Evolutionary conservation across 495 filamentous ascomycete genomes (phyloP), one percentile per base, ranked within the genome.

Genomic region (Aspergillus sparsus): DNA sequence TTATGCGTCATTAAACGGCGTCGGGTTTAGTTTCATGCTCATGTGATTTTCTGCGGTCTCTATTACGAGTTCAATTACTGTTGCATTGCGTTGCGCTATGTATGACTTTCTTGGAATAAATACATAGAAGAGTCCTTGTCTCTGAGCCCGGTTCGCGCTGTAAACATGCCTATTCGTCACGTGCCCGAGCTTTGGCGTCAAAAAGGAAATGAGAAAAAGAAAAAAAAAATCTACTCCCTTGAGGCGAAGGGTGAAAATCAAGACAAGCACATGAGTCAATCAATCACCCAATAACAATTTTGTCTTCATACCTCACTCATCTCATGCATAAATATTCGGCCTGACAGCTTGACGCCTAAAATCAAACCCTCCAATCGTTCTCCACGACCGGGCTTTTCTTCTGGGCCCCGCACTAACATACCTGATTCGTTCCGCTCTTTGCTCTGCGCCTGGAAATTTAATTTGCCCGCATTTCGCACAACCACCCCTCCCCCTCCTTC

Each of bases 371-470:
- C 57, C 39, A 53, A 53, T 47, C 37, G 57, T 49, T 61, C 60
- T 68, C 57, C 60, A 63, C 59, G 21, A 51, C 41, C 46, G 49
- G 66, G 49, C 35, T 36, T 42, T 60, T 57, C 46, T 41, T 54
- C 53, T 55, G 58, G 16, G 62, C 60, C 65, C 65, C 62, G 58
- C 65, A 60, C 18, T 52, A 49, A 33, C 65, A 62, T 53, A 39
- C 61, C 60, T 66, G 68, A 67, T 68, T 68, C 65, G 68, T 71
- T 68, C 68, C 66, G 55, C 53, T 61, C 62, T 66, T 65, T 65
- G 56, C 65, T 66, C 62, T 65, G 65, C 61, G 65, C 55, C 63
- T 66, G 64, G 65, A 69, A 71, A 66, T 68, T 71, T 60, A 60
- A 61, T 62, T 68, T 67, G 64, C 63, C 66, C 64, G 63, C 69